These are phyloP conservation scores for Zymoseptoria tritici DNA, from an alignment of 2,329 filamentous ascomycete species.

Conservation along the genomic window DNA sequence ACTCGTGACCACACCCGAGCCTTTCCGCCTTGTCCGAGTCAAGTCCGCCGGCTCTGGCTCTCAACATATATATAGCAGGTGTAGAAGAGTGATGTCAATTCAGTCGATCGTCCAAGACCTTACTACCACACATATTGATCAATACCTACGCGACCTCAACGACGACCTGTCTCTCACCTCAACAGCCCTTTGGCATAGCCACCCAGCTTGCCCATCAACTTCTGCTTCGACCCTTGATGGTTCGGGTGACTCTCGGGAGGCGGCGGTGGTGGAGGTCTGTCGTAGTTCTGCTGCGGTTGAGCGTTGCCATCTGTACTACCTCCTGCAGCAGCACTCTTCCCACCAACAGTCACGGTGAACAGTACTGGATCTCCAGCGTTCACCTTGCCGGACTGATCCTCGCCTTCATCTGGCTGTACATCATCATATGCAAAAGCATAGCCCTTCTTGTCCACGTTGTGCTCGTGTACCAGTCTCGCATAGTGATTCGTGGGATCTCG, in stretches of 20 bases:
- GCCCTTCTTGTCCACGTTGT: slow-evolving; percentile 53
- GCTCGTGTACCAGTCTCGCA: slow-evolving; percentile 52
- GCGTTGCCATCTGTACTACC: slow-evolving; percentile 1
- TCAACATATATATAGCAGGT: too few species aligned
- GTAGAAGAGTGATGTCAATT: too few species aligned
- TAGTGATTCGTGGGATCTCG: slow-evolving; percentile 48
- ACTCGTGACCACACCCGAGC: neutral
- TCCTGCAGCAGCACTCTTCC: slow-evolving; percentile 10
- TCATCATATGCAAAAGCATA: slow-evolving; percentile 62
- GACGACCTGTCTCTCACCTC: neutral
- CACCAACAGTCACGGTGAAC: slow-evolving; percentile 28
- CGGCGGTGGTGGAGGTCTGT: slow-evolving; percentile 13
- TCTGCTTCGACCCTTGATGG: neutral
- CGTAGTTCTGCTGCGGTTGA: slow-evolving; percentile 6
- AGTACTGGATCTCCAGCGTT: slow-evolving; percentile 40
- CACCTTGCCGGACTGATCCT: slow-evolving; percentile 49
- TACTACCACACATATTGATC: neutral
- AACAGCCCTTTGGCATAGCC: slow-evolving; percentile 4
- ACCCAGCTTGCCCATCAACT: slow-evolving; percentile 2
- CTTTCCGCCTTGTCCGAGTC: neutral
- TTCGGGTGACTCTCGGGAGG: slow-evolving; percentile 5
- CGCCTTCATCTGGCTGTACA: slow-evolving; percentile 51
- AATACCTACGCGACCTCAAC: neutral
- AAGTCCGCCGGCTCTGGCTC: neutral
- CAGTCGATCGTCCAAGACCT: too few species aligned